These are phyloP conservation scores for Mucor ambiguus DNA, from an alignment of 371 early-diverging fungal genomes.

Conservation along the genomic window DNA sequence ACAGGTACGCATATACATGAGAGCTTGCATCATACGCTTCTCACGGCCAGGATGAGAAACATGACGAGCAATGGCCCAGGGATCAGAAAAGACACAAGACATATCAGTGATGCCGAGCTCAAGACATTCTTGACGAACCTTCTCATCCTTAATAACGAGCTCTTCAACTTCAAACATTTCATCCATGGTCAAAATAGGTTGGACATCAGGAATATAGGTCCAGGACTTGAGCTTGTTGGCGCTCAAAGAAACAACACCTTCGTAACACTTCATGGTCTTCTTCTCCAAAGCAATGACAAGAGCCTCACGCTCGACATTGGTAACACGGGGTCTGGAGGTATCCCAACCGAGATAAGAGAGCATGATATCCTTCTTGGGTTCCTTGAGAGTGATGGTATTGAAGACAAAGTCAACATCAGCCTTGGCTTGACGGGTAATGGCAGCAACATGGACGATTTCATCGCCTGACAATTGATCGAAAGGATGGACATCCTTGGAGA, in stretches of 20 bases:
- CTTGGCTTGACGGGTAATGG: slow-evolving; percentile 40
- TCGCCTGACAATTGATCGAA: slow-evolving; percentile 49
- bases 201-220: slow-evolving; percentile 46
- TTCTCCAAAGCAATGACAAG: slow-evolving; percentile 46
- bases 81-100: slow-evolving; percentile 48
- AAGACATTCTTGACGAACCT: slow-evolving; percentile 45
- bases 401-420: slow-evolving; percentile 42
- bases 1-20: slow-evolving; percentile 58
- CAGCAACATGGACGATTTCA: slow-evolving; percentile 42
- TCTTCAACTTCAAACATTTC: slow-evolving; percentile 56
- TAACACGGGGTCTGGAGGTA: slow-evolving; percentile 33
- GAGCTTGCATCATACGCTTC: slow-evolving; percentile 51
- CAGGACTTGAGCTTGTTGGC: slow-evolving; percentile 32
- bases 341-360: slow-evolving; percentile 54
- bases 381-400: slow-evolving; percentile 56
- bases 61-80: slow-evolving; percentile 58
- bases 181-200: slow-evolving; percentile 54
- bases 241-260: slow-evolving; percentile 46
- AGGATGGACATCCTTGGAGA: slow-evolving; percentile 34
- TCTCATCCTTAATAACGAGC: slow-evolving; percentile 42
- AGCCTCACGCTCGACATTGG: slow-evolving; percentile 48
- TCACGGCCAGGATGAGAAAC: slow-evolving; percentile 42
- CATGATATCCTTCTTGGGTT: slow-evolving; percentile 48
- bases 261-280: slow-evolving; percentile 41
- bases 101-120: slow-evolving; percentile 54